A percentile compares a stretch with the other conserved stretches of the same genome.
Conservation (phyloP, 2,329 filamentous ascomycete genomes). For the Westerdykella sp. region DNA sequence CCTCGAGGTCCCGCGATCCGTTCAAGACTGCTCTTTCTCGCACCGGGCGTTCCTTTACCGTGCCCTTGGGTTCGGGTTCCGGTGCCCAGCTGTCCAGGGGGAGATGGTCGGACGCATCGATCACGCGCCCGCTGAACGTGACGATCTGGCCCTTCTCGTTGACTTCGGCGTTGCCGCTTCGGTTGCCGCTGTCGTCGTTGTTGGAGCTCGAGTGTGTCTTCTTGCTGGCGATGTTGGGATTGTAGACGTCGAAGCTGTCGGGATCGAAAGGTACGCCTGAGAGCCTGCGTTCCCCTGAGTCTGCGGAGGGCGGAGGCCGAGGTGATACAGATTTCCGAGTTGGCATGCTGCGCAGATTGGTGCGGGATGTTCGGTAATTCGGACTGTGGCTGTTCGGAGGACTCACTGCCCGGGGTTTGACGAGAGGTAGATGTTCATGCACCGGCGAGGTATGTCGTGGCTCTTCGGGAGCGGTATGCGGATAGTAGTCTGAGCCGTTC, state of each 20-base stretch:
- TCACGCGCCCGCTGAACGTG: slow-evolving; percentile 66
- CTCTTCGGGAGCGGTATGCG: slow-evolving; percentile 38
- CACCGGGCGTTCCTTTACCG: slow-evolving; percentile 34
- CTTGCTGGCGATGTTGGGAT: slow-evolving; percentile 45
- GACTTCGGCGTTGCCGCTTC: slow-evolving; percentile 37
- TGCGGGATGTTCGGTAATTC: slow-evolving; percentile 33
- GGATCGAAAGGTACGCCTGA: slow-evolving; percentile 66
- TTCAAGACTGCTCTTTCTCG: slow-evolving; percentile 45
- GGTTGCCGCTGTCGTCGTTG: slow-evolving; percentile 19
- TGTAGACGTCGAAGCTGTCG: slow-evolving; percentile 68
- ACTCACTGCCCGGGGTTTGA: slow-evolving; percentile 41
- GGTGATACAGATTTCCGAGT: slow-evolving; percentile 70
- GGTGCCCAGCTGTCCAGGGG: slow-evolving; percentile 73
- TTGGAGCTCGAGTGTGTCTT: neutral
- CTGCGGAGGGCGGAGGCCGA: slow-evolving; percentile 49
- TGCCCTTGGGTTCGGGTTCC: slow-evolving; percentile 61
- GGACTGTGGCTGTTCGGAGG: slow-evolving; percentile 34
- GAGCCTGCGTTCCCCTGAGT: slow-evolving; percentile 41
- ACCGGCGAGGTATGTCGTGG: slow-evolving; percentile 29
- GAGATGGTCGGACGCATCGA: slow-evolving; percentile 75
- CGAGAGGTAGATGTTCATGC: slow-evolving; percentile 37
- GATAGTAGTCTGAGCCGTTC: slow-evolving; percentile 39
- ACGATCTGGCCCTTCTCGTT: slow-evolving; percentile 63
- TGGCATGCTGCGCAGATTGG: slow-evolving; percentile 44
- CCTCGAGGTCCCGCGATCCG: slow-evolving; percentile 44